These are phyloP conservation scores for Raddia guianensis DNA, from an alignment of 176 grass and related monocot genomes.

Conservation along the genomic window DNA sequence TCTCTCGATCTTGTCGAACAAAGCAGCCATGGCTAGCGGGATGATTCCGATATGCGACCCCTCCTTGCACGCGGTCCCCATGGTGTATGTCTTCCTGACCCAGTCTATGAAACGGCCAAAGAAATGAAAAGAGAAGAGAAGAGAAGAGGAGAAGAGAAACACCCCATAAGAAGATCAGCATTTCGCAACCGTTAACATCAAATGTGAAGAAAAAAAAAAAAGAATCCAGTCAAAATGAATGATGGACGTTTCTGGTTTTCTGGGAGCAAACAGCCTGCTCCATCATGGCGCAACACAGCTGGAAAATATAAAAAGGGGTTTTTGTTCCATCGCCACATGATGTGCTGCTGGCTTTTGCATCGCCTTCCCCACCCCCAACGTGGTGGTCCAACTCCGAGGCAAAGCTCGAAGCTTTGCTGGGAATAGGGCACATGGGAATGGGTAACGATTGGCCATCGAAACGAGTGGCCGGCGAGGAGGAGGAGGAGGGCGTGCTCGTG, in stretches of 20 bases:
- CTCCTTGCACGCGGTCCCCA: conserved; percentile 91
- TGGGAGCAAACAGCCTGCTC: conserved; percentile 19
- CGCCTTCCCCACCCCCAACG: conserved; percentile 32
- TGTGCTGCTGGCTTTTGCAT: conserved; percentile 51
- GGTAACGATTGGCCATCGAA: background rate
- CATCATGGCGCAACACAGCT: conserved; percentile 47
- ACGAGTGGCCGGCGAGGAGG: no score
- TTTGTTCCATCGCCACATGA: conserved; percentile 42
- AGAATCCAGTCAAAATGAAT: conserved; percentile 6
- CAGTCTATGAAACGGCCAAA: conserved; percentile 52
- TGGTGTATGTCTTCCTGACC: conserved; percentile 94
- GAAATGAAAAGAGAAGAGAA: background rate
- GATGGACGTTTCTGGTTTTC: conserved; percentile 25
- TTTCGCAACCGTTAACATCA: background rate
- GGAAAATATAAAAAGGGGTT: background rate
- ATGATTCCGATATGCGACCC: conserved; percentile 68
- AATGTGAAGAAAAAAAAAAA: background rate
- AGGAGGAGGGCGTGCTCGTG: no score
- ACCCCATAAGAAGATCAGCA: conserved; percentile 32
- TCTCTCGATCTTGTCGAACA: conserved; percentile 83
- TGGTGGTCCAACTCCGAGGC: conserved; percentile 49
- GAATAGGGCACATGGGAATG: conserved; percentile 49
- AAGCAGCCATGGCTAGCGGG: conserved; percentile 70
- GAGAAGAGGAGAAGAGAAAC: background rate
- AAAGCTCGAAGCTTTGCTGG: background rate